These are phyloP conservation scores for Botrytis galanthina DNA, from an alignment of 2,329 filamentous ascomycete genomes.

Conservation along the genomic window DNA sequence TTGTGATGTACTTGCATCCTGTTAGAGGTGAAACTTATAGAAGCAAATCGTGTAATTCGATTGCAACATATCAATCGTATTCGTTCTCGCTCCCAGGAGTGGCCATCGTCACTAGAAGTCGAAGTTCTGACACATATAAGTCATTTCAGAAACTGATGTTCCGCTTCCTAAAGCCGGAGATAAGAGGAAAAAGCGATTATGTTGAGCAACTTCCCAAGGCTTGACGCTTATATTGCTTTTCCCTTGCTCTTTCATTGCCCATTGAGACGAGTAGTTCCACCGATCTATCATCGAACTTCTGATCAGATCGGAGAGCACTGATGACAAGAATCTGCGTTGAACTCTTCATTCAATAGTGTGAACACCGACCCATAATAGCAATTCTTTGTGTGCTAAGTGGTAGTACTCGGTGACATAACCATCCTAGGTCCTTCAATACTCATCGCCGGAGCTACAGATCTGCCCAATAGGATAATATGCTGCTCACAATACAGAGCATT, in stretches of 20 bases:
- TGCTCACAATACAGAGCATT: background rate
- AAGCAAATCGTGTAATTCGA: background rate
- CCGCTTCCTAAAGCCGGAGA: background rate
- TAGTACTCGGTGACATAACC: background rate
- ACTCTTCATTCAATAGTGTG: background rate
- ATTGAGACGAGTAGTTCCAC: fast-evolving
- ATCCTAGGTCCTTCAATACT: background rate
- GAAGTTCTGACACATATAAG: background rate
- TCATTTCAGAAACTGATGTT: background rate
- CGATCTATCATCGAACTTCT: background rate
- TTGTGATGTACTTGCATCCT: background rate
- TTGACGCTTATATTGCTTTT: background rate
- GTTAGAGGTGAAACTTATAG: background rate
- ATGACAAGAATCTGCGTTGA: background rate
- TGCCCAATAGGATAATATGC: background rate
- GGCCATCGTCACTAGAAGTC: fast-evolving
- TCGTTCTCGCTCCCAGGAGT: background rate
- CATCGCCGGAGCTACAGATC: background rate
- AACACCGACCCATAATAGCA: background rate
- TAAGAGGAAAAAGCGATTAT: background rate
- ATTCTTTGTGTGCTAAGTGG: background rate
- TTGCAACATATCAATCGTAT: background rate
- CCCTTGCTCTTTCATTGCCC: background rate
- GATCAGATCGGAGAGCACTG: background rate
- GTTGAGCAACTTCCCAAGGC: background rate